Percentiles rank a stretch among this genome's conserved stretches.
Conservation (phyloP, 495 filamentous ascomycete genomes). For the Neurospora terricola region DNA sequence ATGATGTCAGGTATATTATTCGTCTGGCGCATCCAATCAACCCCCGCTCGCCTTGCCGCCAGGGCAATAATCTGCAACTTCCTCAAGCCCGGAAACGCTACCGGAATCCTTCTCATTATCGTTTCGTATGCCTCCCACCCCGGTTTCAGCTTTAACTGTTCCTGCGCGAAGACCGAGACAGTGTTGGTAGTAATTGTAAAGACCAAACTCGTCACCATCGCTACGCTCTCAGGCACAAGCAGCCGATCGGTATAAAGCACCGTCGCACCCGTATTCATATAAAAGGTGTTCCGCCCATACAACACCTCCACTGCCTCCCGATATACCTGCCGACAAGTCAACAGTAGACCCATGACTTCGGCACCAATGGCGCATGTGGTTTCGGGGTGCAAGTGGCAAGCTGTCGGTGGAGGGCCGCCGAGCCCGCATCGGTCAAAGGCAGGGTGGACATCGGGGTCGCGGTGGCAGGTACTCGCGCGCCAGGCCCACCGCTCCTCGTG, state of each 20-base stretch:
- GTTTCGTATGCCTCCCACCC: constrained; percentile 6
- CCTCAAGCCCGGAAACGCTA: constrained; percentile 4
- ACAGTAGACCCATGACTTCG: constrained; percentile 4
- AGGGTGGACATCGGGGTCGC: constrained; percentile 3
- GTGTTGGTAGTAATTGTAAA: neutral
- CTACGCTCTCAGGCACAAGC: neutral
- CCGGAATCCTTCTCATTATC: constrained; percentile 1
- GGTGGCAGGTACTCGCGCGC: constrained; percentile 11
- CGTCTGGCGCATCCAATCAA: neutral
- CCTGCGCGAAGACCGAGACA: constrained; percentile 4
- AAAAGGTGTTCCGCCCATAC: constrained; percentile 14
- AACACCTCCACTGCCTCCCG: constrained; percentile 14
- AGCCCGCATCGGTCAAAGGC: constrained; percentile 6
- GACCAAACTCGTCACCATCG: neutral
- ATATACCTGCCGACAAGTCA: constrained; percentile 6
- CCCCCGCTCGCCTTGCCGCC: neutral
- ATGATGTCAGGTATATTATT: neutral
- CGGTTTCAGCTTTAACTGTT: constrained; percentile 2
- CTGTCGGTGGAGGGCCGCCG: constrained; percentile 7
- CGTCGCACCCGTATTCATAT: constrained; percentile 2
- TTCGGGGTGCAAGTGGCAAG: constrained; percentile 1
- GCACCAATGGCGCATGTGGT: constrained; percentile 3
- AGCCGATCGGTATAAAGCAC: constrained; percentile 1
- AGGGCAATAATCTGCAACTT: constrained; percentile 1
- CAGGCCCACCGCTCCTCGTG: constrained; percentile 8